A percentile compares a stretch with the other conserved stretches of the same genome.
Evolutionary conservation across 257 asterid species (phyloP).

Genomic region (Fraxinus cuspidata): DNA sequence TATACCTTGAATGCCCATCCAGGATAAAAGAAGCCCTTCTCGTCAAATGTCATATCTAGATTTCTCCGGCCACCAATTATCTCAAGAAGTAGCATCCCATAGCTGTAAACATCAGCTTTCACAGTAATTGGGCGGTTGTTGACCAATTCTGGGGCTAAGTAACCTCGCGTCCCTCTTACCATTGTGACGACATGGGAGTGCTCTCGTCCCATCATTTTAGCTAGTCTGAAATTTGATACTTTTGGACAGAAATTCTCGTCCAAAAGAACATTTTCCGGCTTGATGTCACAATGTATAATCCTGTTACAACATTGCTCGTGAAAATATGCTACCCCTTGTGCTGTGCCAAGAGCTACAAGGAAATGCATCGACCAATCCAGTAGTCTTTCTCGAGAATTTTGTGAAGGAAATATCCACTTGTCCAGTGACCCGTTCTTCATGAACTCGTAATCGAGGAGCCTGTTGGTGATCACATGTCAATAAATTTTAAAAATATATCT

Average conservation of each 20-base stretch:
- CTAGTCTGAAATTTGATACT: slow-evolving; percentile 93
- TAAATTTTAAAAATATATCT: background rate
- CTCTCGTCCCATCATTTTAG: slow-evolving; percentile 93
- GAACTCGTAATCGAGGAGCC: slow-evolving; percentile 91
- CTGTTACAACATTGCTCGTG: slow-evolving; percentile 90
- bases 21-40: slow-evolving; percentile 78
- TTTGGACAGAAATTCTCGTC: slow-evolving; percentile 82
- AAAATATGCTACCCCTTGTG: slow-evolving; percentile 86
- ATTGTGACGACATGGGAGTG: slow-evolving; percentile 81
- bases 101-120: slow-evolving; percentile 88
- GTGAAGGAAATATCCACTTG: slow-evolving; percentile 80
- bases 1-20: slow-evolving; percentile 99
- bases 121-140: slow-evolving; percentile 87
- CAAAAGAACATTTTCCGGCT: slow-evolving; percentile 82
- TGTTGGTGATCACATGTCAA: slow-evolving; percentile 27
- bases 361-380: slow-evolving; percentile 78
- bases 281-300: slow-evolving; percentile 88
- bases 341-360: slow-evolving; percentile 70
- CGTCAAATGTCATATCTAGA: slow-evolving; percentile 75
- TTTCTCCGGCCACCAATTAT: slow-evolving; percentile 86
- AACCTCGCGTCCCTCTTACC: slow-evolving; percentile 87
- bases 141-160: slow-evolving; percentile 87
- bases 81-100: slow-evolving; percentile 87
- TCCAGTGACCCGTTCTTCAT: slow-evolving; percentile 89
- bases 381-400: slow-evolving; percentile 35